Evolutionary conservation across 495 filamentous ascomycete genomes (phyloP).

Genomic region (Alectoria sarmentosa): DNA sequence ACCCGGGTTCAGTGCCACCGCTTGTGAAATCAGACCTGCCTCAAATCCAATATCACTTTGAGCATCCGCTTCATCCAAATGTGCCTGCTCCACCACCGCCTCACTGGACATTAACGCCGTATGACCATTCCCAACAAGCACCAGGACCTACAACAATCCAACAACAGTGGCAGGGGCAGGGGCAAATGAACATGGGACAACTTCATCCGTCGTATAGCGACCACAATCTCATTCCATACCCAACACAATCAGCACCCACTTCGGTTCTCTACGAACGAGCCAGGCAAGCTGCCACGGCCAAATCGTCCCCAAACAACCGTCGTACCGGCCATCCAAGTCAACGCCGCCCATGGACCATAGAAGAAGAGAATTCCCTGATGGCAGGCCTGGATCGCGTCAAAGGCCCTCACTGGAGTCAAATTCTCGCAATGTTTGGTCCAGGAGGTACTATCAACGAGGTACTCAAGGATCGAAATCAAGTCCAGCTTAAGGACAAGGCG

Average conservation of each 20-base stretch:
- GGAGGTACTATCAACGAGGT: constrained; percentile 78
- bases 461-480: constrained; percentile 88
- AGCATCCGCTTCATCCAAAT: constrained; percentile 25
- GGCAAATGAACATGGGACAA: constrained; percentile 23
- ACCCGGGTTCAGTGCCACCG: constrained; percentile 22
- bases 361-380: constrained; percentile 92
- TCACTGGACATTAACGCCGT: constrained; percentile 1
- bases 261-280: constrained; percentile 75
- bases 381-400: constrained; percentile 84
- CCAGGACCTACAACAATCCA: constrained; percentile 28
- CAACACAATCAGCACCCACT: constrained; percentile 67
- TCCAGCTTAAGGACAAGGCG: constrained; percentile 93
- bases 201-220: constrained; percentile 24
- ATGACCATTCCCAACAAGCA: constrained; percentile 35
- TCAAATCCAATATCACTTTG: constrained; percentile 27
- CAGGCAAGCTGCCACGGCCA: constrained; percentile 72
- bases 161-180: constrained; percentile 13
- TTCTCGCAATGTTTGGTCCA: constrained; percentile 78
- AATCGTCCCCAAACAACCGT: constrained; percentile 65
- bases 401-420: constrained; percentile 94
- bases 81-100: constrained; percentile 26
- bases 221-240: constrained; percentile 45
- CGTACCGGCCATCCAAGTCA: constrained; percentile 75
- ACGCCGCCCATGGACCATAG: constrained; percentile 79
- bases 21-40: constrained; percentile 28